Conservation (phyloP, 2,329 filamentous ascomycete species). For the Knoxdaviesia proteae region DNA sequence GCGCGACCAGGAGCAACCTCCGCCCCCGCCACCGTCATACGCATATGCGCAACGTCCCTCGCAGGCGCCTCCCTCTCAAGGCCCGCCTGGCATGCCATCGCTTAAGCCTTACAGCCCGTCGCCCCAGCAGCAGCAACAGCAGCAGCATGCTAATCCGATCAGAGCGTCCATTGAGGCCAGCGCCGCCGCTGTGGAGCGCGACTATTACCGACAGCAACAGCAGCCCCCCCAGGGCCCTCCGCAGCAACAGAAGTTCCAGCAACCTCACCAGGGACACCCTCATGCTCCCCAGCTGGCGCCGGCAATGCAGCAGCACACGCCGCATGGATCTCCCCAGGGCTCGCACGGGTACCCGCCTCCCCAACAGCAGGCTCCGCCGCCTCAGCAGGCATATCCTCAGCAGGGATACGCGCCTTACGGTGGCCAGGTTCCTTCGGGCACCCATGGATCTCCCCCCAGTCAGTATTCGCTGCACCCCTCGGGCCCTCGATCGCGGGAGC, state of each 20-base stretch:
- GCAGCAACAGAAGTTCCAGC: too few relatives aligned
- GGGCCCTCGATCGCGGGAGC: conserved; percentile 20
- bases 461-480: conserved; percentile 31
- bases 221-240: conserved; percentile 13
- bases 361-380: conserved; percentile 13
- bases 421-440: conserved; percentile 17
- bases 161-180: conserved; percentile 16
- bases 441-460: conserved; percentile 27
- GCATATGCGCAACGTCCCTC: conserved; percentile 4
- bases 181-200: conserved; percentile 17
- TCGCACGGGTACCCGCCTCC: conserved; percentile 24
- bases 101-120: conserved; percentile 33
- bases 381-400: conserved; percentile 21
- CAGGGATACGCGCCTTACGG: conserved; percentile 21
- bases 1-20: too few relatives aligned
- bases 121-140: conserved; percentile 23
- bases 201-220: conserved; percentile 24
- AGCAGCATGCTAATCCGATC: conserved; percentile 21
- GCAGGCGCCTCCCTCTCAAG: conserved; percentile 7
- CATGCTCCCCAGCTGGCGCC: too few relatives aligned
- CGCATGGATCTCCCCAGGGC: conserved; percentile 19
- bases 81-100: conserved; percentile 26
- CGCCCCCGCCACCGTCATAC: too few relatives aligned
- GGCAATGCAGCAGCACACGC: conserved; percentile 15
- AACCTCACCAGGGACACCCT: too few relatives aligned